Evolutionary conservation across 306 rosid genomes (phyloP).

Genomic region (Vigna trinervia): DNA sequence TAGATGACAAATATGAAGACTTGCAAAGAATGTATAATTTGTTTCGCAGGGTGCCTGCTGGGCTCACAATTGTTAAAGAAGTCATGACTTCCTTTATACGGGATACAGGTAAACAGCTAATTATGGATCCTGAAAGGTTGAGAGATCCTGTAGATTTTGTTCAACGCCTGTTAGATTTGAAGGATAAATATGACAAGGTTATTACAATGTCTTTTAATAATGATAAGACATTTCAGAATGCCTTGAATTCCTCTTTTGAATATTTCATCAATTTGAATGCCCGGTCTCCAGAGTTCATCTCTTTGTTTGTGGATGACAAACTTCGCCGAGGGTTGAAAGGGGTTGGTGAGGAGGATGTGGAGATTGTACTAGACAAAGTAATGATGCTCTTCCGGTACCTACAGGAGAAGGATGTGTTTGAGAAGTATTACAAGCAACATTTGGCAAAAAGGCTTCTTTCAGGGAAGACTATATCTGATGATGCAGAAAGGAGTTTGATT

Average conservation of each 20-base stretch:
- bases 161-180: constrained; percentile 58
- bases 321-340: constrained; percentile 63
- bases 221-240: constrained; percentile 64
- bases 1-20: constrained; percentile 64
- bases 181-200: constrained; percentile 61
- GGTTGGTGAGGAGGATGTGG: constrained; percentile 68
- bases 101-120: constrained; percentile 60
- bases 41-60: constrained; percentile 56
- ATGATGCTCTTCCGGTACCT: constrained; percentile 72
- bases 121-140: constrained; percentile 60
- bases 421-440: constrained; percentile 68
- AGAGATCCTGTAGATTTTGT: constrained; percentile 67
- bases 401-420: constrained; percentile 67
- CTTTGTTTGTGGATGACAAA: constrained; percentile 68
- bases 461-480: constrained; percentile 59
- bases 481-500: constrained; percentile 65
- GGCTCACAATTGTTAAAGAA: constrained; percentile 58
- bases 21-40: constrained; percentile 58
- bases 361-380: constrained; percentile 62
- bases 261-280: constrained; percentile 66
- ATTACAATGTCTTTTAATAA: constrained; percentile 55
- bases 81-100: constrained; percentile 58
- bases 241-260: constrained; percentile 65
- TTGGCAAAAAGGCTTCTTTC: constrained; percentile 65
- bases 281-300: constrained; percentile 64